Percentiles rank a stretch among this genome's conserved stretches.
Evolutionary conservation across 2,329 filamentous ascomycete genomes (phyloP).

Genomic region (Monosporascus sp.): DNA sequence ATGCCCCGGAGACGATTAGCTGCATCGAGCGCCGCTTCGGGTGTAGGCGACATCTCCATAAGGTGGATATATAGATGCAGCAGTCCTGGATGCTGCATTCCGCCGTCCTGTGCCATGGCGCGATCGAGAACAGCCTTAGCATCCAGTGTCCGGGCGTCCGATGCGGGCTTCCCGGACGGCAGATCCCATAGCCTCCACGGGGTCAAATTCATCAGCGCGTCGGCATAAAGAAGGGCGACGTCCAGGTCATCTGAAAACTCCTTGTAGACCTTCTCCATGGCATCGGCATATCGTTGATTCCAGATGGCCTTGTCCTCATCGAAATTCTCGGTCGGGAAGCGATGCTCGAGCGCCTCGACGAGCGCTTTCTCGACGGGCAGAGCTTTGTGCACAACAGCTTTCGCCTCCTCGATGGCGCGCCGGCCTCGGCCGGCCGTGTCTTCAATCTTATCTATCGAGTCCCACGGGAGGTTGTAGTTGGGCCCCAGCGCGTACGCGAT

Average conservation of each 20-base stretch:
- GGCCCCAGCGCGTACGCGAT: constrained; percentile 67
- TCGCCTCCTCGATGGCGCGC: constrained; percentile 39
- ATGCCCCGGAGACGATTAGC: constrained; percentile 60
- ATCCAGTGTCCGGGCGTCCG: constrained; percentile 52
- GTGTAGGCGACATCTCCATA: constrained; percentile 68
- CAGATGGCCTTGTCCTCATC: constrained; percentile 45
- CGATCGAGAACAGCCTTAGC: constrained; percentile 53
- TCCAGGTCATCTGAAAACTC: constrained; percentile 54
- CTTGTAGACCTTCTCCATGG: constrained; percentile 52
- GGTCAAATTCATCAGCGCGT: constrained; percentile 60
- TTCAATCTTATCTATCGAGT: constrained; percentile 59
- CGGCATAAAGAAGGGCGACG: constrained; percentile 58
- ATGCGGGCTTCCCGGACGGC: constrained; percentile 49
- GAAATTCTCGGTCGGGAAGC: constrained; percentile 52
- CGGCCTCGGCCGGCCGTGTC: constrained; percentile 44
- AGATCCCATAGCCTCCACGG: constrained; percentile 63
- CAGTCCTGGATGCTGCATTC: constrained; percentile 59
- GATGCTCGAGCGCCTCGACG: constrained; percentile 54
- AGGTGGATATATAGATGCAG: constrained; percentile 73
- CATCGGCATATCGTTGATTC: constrained; percentile 57
- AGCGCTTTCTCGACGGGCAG: constrained; percentile 56
- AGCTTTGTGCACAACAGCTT: constrained; percentile 27
- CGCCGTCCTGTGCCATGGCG: constrained; percentile 46
- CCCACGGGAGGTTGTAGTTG: constrained; percentile 75
- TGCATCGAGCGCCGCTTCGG: constrained; percentile 55